Evolutionary conservation across 495 filamentous ascomycete genomes (phyloP).

Genomic region (Lineolata rhizophorae): DNA sequence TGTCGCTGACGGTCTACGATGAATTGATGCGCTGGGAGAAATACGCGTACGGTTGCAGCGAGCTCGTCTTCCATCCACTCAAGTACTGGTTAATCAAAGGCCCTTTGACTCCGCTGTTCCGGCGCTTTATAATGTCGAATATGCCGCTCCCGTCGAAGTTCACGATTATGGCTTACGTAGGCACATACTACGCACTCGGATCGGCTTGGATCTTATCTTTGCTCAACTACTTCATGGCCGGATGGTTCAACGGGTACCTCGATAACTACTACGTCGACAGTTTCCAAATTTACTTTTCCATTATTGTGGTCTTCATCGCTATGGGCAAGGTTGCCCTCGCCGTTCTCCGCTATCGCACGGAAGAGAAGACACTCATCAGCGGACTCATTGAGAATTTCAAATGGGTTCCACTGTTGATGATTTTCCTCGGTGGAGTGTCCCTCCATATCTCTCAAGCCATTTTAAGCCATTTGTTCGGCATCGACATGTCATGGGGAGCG

Average conservation of each 20-base stretch:
- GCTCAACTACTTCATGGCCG: constrained; percentile 57
- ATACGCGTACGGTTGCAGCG: constrained; percentile 75
- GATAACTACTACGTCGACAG: constrained; percentile 28
- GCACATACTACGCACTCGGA: constrained; percentile 71
- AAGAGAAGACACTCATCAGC: constrained; percentile 16
- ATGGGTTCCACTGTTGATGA: constrained; percentile 23
- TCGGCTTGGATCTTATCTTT: constrained; percentile 61
- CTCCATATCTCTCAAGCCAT: constrained; percentile 25
- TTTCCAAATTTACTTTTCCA: constrained; percentile 27
- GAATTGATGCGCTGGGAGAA: constrained; percentile 71
- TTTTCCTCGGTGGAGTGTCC: constrained; percentile 27
- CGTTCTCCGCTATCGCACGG: constrained; percentile 23
- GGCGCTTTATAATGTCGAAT: constrained; percentile 41
- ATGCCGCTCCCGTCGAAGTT: constrained; percentile 62
- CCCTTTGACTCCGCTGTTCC: constrained; percentile 58
- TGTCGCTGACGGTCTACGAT: constrained; percentile 69
- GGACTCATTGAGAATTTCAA: constrained; percentile 22
- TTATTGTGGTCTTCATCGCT: constrained; percentile 24
- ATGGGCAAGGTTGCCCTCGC: constrained; percentile 26
- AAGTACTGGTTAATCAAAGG: constrained; percentile 29
- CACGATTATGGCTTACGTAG: constrained; percentile 65
- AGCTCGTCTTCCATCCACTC: constrained; percentile 58
- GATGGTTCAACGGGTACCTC: constrained; percentile 24
- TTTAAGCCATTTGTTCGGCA: constrained; percentile 23
- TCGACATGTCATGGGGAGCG: constrained; percentile 27